These are phyloP conservation scores for Scedosporium minutisporum DNA, from an alignment of 2,329 filamentous ascomycete genomes.

Conservation along the genomic window DNA sequence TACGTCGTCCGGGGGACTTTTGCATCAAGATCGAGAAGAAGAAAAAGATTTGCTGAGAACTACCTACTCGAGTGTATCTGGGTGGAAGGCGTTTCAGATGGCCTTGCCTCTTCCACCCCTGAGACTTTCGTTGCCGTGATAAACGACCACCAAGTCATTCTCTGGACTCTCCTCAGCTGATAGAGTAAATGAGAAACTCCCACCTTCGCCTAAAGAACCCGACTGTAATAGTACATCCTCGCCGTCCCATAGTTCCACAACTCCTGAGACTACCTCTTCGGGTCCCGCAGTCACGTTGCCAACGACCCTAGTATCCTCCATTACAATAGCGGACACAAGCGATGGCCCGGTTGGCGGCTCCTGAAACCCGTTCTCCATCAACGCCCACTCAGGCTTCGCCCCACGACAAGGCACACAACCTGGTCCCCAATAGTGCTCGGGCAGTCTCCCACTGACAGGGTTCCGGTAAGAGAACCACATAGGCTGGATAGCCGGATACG, in stretches of 20 bases:
- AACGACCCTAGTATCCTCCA: not conserved
- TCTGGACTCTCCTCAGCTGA: too few relatives aligned
- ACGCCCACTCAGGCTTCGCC: conserved; percentile 2
- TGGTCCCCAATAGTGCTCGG: conserved; percentile 1
- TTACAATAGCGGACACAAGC: not conserved
- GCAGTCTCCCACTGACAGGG: conserved; percentile 1
- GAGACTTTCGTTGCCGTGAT: too few relatives aligned
- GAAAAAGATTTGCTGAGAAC: too few relatives aligned
- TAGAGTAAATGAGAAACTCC: not conserved
- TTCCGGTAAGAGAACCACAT: conserved; percentile 4
- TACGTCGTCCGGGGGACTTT: too few relatives aligned
- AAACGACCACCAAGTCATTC: too few relatives aligned
- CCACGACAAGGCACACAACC: conserved; percentile 3
- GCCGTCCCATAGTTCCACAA: not conserved
- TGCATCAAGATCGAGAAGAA: too few relatives aligned
- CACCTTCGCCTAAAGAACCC: not conserved
- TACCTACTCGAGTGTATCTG: too few relatives aligned
- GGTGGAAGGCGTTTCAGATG: too few relatives aligned
- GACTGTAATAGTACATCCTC: not conserved
- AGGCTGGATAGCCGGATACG: not conserved
- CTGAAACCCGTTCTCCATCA: not conserved
- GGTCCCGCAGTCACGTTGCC: not conserved
- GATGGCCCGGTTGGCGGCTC: not conserved
- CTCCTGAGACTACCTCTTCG: not conserved
- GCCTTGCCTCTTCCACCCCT: too few relatives aligned